Conservation (phyloP, 768 basidiomycete species). For the Boletus subcaerulescens region DNA sequence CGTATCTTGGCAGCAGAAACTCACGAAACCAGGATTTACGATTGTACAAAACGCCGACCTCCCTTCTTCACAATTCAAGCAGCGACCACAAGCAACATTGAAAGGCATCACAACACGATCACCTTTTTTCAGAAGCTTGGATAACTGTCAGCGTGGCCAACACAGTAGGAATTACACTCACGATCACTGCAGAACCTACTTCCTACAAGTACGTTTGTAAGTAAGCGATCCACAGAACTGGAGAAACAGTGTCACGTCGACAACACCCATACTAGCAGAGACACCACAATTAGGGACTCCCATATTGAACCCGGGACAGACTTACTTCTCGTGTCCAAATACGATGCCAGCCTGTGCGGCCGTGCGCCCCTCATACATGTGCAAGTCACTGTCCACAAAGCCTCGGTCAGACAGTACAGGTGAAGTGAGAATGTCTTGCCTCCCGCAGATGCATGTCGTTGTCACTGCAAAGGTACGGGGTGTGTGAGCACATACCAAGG, state of each 20-base stretch:
- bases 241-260: background rate
- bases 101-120: conserved; percentile 62
- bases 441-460: conserved; percentile 7
- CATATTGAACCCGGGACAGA: background rate
- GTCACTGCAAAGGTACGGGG: background rate
- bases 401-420: background rate
- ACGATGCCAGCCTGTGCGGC: background rate
- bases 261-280: background rate
- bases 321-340: conserved; percentile 8
- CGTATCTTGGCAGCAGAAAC: background rate
- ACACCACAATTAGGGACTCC: background rate
- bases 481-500: background rate
- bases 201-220: background rate
- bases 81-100: conserved; percentile 57
- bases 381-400: background rate
- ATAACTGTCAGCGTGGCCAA: background rate
- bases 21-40: conserved; percentile 42
- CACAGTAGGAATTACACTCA: background rate
- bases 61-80: conserved; percentile 53
- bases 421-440: background rate
- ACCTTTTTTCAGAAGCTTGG: conserved; percentile 46
- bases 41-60: conserved; percentile 54
- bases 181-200: background rate
- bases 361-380: background rate
- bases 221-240: background rate